Evolutionary conservation across 257 asterid species (phyloP).

Genomic region (Solanum bulbocastanum): DNA sequence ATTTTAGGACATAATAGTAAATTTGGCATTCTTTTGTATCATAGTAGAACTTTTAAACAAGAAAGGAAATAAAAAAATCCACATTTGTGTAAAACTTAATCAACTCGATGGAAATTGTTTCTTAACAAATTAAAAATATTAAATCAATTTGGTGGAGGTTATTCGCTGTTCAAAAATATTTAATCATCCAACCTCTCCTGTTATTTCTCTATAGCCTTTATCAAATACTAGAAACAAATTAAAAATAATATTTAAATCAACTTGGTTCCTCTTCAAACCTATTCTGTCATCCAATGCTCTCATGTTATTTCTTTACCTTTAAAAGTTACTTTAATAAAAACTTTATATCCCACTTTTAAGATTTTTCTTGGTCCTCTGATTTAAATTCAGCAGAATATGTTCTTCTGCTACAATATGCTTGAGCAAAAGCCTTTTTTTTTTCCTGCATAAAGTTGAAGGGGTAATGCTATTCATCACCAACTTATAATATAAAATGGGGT

Average conservation of each 20-base stretch:
- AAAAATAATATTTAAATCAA: background rate
- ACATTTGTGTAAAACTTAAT: background rate
- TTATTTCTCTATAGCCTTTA: background rate
- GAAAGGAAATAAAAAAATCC: background rate
- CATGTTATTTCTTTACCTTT: background rate
- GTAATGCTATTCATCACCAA: background rate
- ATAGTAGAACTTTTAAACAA: background rate
- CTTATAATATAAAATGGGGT: background rate
- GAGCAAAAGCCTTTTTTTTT: background rate
- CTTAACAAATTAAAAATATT: background rate
- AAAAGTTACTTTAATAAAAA: background rate
- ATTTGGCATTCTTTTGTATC: background rate
- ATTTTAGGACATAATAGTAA: background rate
- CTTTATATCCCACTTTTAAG: background rate
- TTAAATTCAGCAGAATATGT: background rate
- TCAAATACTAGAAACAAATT: background rate
- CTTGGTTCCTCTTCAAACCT: background rate
- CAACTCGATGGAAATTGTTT: background rate
- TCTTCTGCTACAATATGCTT: background rate
- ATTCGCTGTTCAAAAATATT: background rate
- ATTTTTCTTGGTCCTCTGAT: background rate
- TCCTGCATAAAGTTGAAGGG: background rate
- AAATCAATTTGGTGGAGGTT: background rate
- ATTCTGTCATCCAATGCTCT: background rate
- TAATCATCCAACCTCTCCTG: background rate